Conservation (phyloP, 208 protist genomes). For the Porcisia deanei region DNA sequence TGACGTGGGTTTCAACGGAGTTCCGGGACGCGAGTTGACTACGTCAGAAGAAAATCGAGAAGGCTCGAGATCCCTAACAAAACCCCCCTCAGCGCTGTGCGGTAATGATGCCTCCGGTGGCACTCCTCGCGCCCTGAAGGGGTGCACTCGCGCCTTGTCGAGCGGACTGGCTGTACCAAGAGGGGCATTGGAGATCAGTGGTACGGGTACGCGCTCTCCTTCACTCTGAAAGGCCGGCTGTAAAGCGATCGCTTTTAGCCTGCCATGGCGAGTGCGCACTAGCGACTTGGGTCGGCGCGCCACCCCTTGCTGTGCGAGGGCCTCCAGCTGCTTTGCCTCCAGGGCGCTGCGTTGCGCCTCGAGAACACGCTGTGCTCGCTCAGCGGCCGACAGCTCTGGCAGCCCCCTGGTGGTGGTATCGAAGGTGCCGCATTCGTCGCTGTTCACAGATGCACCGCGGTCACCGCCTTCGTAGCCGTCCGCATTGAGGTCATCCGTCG, state of each 20-base stretch:
- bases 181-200: constrained; percentile 10
- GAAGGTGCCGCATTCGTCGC: neutral
- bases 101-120: neutral
- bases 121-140: neutral
- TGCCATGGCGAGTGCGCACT: constrained; percentile 47
- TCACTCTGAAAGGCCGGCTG: neutral
- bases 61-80: neutral
- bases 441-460: constrained; percentile 3
- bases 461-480: neutral
- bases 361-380: constrained; percentile 47
- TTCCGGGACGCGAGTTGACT: constrained; percentile 9
- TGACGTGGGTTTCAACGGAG: neutral
- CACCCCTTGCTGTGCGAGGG: constrained; percentile 39
- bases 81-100: neutral
- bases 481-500: neutral
- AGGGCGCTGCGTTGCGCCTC: constrained; percentile 49
- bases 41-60: neutral
- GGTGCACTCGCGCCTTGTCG: neutral
- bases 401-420: constrained; percentile 6
- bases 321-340: constrained; percentile 26
- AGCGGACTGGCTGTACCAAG: neutral
- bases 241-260: constrained; percentile 37
- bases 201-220: neutral
- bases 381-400: constrained; percentile 41
- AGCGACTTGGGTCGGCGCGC: constrained; percentile 66